Evolutionary conservation across 1,139 yeast genomes (phyloP), one percentile per base, ranked within the genome.

Genomic region (Pichia sp.): DNA sequence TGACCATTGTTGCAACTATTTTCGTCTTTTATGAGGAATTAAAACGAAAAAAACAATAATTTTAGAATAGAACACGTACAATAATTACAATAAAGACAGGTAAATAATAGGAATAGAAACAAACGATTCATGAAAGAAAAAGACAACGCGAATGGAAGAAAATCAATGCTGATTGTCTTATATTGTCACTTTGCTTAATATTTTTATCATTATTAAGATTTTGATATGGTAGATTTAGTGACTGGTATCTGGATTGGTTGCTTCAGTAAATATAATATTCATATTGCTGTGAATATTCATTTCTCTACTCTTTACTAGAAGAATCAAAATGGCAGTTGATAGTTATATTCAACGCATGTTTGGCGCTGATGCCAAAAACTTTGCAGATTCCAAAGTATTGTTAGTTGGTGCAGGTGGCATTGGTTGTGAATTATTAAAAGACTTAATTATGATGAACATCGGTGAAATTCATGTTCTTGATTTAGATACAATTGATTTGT

Each of bases 401-500:
- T 71, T 94, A 69, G 96, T 94, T 0, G 98, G 99, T 4, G 97
- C 98, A 1, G 99, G 99, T 28, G 99, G 99, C 12, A 90, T 94
- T 53, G 99, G 99, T 4, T 94, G 97, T 63, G 99, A 94, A 63
- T 69, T 94, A 35, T 70, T 94, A 49, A 94, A 94, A 61, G 87
- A 94, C 59, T 70, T 94, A 43, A 80, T 89, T 7, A 67, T 90
- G 52, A 74, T 87, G 54, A 95, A 95, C 3, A 83, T 85, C 55
- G 94, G 95, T 4, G 95, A 87, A 57, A 83, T 94, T 46, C 96
- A 90, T 58, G 75, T 94, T 27, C 94, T 90, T 23, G 99, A 94
- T 63, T 71, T 94, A 47, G 99, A 94, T 62, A 92, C 97, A 2
- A 87, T 92, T 48, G 97, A 92, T 59, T 65, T 92, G 24, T 83